Evolutionary conservation across 192 early-diverging fungal genomes (phyloP).

Genomic region (Glomus cerebriforme): DNA sequence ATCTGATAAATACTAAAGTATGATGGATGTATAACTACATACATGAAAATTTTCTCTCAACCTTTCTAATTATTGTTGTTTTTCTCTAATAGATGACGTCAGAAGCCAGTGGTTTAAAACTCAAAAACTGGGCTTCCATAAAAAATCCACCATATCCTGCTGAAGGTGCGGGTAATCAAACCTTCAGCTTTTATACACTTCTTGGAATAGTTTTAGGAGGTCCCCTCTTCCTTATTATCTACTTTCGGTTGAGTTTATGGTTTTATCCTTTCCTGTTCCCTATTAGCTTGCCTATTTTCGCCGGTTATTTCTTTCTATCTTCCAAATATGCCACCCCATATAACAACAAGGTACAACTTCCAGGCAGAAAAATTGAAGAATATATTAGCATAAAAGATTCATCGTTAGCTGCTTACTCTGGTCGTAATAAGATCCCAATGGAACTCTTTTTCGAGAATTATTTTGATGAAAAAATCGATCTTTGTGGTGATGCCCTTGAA

Average conservation of each 20-base stretch:
- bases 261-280: slow-evolving; percentile 63
- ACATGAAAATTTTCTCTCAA: too few relatives aligned
- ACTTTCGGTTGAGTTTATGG: slow-evolving; percentile 65
- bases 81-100: not conserved
- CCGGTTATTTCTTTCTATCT: slow-evolving; percentile 64
- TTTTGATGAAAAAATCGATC: slow-evolving; percentile 94
- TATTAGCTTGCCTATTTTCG: slow-evolving; percentile 74
- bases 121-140: slow-evolving; percentile 53
- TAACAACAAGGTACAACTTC: slow-evolving; percentile 70
- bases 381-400: slow-evolving; percentile 91
- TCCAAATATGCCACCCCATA: slow-evolving; percentile 67
- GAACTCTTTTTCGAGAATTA: slow-evolving; percentile 97
- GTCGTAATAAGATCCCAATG: slow-evolving; percentile 91
- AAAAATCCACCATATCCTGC: slow-evolving; percentile 65
- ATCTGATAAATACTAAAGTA: too few relatives aligned
- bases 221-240: slow-evolving; percentile 66
- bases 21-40: too few relatives aligned
- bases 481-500: slow-evolving; percentile 84
- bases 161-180: slow-evolving; percentile 84
- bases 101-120: not conserved
- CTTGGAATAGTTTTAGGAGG: slow-evolving; percentile 59
- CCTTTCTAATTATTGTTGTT: not conserved
- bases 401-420: slow-evolving; percentile 71
- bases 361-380: slow-evolving; percentile 78
- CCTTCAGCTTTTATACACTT: slow-evolving; percentile 77